Evolutionary conservation across 2,329 filamentous ascomycete genomes (phyloP), one percentile per base, ranked within the genome.

Genomic region (Davidsoniella virescens): DNA sequence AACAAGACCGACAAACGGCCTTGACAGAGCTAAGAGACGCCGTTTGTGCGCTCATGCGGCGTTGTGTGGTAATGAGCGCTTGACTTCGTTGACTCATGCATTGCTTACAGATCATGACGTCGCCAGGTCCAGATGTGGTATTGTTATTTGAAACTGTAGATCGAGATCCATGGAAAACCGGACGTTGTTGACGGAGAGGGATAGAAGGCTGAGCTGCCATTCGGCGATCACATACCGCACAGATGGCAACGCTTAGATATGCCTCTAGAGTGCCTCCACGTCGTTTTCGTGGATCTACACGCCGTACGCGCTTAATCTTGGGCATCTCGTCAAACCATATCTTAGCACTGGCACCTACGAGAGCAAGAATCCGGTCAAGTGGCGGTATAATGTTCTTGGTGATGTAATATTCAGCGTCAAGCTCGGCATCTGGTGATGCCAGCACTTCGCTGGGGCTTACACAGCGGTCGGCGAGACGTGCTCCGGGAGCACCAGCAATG

Each of bases 291-390:
- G 45, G 54, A 9, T 47, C 53, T 57, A 62, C 40, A 50, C 62
- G 54, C 47, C 61, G 75, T 43, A 90, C 76, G 7, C 82, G 80
- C 60, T 87, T 84, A 17, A 92, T 72, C 62, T 93, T 94, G 43
- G 90, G 90, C 87, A 96, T 93, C 64, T 95, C 87, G 55, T 94
- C 87, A 60, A 87, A 96, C 92, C 92, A 98, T 53, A 78, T 75
- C 16, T 84, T 70, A 0, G 96, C 84, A 61, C 92, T 94, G 29
- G 87, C 92, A 5, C 92, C 92, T 2, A 96, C 84, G 2, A 98
- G 80, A 59, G 92, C 94, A 69, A 98, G 95, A 56, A 98, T 95
- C 25, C 92, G 81, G 64, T 96, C 90, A 0, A 98, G 73, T 0
- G 92, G 92, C 5, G 92, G 92, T 46, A 98, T 93, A 7, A 98